Evolutionary conservation across 768 basidiomycete genomes (phyloP).

Genomic region (Porphyrellus cyaneotinctus): DNA sequence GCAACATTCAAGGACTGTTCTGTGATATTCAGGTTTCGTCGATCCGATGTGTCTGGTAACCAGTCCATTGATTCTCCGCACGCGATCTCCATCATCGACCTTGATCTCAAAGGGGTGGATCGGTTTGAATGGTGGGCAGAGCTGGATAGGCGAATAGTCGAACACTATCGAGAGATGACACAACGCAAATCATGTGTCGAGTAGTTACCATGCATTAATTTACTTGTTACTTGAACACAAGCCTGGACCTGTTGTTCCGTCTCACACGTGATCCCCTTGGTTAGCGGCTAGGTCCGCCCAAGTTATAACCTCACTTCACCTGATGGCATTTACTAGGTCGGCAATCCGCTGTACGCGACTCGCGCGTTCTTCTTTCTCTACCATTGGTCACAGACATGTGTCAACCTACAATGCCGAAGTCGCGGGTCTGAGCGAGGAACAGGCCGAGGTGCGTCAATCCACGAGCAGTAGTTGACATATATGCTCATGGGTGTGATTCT

Average conservation of each 20-base stretch:
- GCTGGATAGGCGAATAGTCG: constrained; percentile 66
- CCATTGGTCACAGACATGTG: constrained; percentile 7
- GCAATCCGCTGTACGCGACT: constrained; percentile 2
- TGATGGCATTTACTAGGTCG: constrained; percentile 17
- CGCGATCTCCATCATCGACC: constrained; percentile 71
- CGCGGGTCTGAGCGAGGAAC: constrained; percentile 76
- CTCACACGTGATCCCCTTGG: constrained; percentile 7
- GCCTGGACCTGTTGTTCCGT: background rate
- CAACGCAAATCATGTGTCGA: constrained; percentile 23
- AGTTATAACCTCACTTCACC: background rate
- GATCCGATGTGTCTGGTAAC: constrained; percentile 3
- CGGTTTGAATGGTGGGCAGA: constrained; percentile 68
- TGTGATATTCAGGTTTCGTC: constrained; percentile 43
- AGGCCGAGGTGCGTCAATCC: constrained; percentile 57
- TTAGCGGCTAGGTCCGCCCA: constrained; percentile 18
- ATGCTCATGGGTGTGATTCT: background rate
- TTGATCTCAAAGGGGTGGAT: constrained; percentile 73
- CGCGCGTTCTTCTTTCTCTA: background rate
- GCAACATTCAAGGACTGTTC: constrained; percentile 98
- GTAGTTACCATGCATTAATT: background rate
- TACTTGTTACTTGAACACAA: too few relatives aligned
- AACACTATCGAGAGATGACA: constrained; percentile 32
- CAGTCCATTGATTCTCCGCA: constrained; percentile 31
- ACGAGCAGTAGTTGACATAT: background rate
- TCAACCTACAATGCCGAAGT: constrained; percentile 71